A percentile compares a stretch with the other conserved stretches of the same genome.
Conservation (phyloP, 2,329 filamentous ascomycete species). For the Simplicillium aogashimaense region DNA sequence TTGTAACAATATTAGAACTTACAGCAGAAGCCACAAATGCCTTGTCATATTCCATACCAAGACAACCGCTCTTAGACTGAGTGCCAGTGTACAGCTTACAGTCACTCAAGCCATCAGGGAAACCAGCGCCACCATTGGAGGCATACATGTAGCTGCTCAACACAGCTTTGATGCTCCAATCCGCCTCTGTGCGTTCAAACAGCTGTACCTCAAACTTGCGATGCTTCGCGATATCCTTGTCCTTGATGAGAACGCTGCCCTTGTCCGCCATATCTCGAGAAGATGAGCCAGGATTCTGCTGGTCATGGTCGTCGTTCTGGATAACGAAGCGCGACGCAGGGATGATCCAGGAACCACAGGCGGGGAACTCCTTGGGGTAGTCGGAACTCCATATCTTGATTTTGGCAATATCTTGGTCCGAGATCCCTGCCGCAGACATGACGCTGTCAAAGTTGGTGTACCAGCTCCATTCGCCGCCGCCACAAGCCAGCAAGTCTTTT, state of each 20-base stretch:
- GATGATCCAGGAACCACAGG: slow-evolving; percentile 3
- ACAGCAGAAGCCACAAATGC: slow-evolving; percentile 1
- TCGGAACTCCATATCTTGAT: slow-evolving; percentile 3
- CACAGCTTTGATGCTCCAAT: slow-evolving; percentile 3
- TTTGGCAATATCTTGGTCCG: background rate
- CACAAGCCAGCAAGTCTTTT: slow-evolving; percentile 1
- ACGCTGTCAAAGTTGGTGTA: slow-evolving; percentile 3
- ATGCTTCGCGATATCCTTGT: slow-evolving; percentile 3
- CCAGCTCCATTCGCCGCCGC: slow-evolving; percentile 2
- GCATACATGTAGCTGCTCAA: slow-evolving; percentile 4
- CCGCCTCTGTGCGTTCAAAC: slow-evolving; percentile 1
- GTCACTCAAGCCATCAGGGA: slow-evolving; percentile 2
- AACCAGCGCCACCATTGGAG: slow-evolving; percentile 1
- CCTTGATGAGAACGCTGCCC: slow-evolving; percentile 3
- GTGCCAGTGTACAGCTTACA: slow-evolving; percentile 1
- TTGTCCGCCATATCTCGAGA: slow-evolving; percentile 2
- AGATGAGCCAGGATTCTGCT: background rate
- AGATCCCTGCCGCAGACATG: background rate
- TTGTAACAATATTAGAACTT: background rate
- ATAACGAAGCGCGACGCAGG: slow-evolving; percentile 1
- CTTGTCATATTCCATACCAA: slow-evolving; percentile 3
- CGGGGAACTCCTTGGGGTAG: slow-evolving; percentile 4
- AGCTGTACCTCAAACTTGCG: slow-evolving; percentile 3
- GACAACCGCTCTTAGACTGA: background rate
- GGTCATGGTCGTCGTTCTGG: slow-evolving; percentile 4